Evolutionary conservation across 176 grass and related monocot species (phyloP), one percentile per base, ranked within the genome.

Genomic region (Dendrocalamus sinicus): DNA sequence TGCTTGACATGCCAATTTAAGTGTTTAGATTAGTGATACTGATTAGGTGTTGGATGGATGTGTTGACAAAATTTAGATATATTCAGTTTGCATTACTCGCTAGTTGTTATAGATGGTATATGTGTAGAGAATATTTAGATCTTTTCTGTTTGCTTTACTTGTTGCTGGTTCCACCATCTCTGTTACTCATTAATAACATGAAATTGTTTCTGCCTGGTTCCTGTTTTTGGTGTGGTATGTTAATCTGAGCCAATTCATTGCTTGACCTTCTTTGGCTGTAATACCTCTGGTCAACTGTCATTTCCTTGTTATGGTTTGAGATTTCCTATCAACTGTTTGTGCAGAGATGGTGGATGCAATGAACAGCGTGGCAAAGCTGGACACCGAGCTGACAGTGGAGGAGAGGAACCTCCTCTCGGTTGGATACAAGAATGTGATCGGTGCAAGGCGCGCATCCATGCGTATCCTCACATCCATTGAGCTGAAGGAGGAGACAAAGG

Each of bases 311-410:
- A 50, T 55, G 23, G 50, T 76, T 44, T 44, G 43, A 70, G 32
- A 48, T 80, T 72, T n/a, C 43, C 35, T 84, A n/a, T 37, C 2
- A 53, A 47, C 68, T 28, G 40, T 24, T 46, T 19, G 20, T 79
- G 57, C 87, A 94, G 92, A 94, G 64, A 82, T 94, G 92, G 81
- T 94, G 57, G 89, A 91, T 43, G 83, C 86, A 32, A 94, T 94
- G 86, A 94, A 91, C 71, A 85, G 73, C 14, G 80, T 94, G 3
- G 86, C 89, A 67, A 87, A 82, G 48, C 76, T 94, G 70, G 89
- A 94, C 48, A 76, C 81, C 7, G 83, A 73, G 48, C 64, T 94
- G 14, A 94, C 86, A n/a, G 48, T 82, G 48, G 83, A 94, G 76
- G 92, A 94, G 83, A 89, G 92, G 78, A 89, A 91, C 47, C 92